phyloP scores from a whole-genome alignment of 2,329 filamentous ascomycete genomes.

The Ophiostoma perfectum region DNA sequence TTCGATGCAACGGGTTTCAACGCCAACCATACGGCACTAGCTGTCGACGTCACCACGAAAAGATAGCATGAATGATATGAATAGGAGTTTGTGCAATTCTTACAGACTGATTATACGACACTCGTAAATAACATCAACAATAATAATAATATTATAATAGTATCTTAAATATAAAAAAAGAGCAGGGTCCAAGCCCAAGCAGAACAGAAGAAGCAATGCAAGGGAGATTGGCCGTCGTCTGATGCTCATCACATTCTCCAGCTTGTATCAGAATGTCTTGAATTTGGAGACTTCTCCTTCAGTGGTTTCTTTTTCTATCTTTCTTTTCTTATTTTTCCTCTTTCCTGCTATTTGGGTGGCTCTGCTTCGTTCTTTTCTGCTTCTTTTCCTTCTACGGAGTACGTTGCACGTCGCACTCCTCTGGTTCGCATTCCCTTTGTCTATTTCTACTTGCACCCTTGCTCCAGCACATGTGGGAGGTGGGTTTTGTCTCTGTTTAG shows the following conservation, averaged over 20 bases:
- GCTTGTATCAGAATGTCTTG: conserved; percentile 12
- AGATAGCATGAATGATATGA: background rate
- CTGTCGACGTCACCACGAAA: background rate
- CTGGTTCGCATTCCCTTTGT: background rate
- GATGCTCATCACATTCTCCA: conserved; percentile 4
- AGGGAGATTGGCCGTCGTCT: conserved; percentile 1
- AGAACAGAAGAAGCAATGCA: background rate
- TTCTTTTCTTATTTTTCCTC: background rate
- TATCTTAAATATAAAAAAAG: background rate
- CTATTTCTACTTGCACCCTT: background rate
- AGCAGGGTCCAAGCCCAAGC: background rate
- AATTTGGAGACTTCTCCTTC: background rate
- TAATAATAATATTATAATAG: background rate
- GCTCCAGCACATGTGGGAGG: conserved; percentile 3
- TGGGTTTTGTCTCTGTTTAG: background rate
- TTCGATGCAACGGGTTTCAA: too few species aligned
- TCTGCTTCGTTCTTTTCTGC: background rate
- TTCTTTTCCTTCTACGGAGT: background rate
- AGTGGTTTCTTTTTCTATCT: background rate
- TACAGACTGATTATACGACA: background rate
- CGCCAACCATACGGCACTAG: too few species aligned
- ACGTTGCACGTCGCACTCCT: background rate
- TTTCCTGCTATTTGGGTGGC: background rate
- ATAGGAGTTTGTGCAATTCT: background rate
- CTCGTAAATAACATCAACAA: too few species aligned